These are phyloP conservation scores for Aureobasidium pullulans DNA, from an alignment of 2,329 filamentous ascomycete species.

Conservation along the genomic window DNA sequence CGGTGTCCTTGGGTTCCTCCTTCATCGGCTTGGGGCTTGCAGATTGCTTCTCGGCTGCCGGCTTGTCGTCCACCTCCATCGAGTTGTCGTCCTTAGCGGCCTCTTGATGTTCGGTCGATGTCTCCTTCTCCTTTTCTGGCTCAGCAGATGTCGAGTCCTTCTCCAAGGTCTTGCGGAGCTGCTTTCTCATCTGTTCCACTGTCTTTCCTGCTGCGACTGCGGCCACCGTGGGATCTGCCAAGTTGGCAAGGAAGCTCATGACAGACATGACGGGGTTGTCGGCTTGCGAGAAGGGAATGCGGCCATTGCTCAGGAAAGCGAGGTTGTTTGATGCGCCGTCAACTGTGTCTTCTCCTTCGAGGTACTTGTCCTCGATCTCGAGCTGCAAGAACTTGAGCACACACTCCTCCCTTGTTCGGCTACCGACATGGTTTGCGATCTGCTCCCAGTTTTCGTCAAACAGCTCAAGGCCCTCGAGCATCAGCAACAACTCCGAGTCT, in stretches of 20 bases:
- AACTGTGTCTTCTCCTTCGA: constrained; percentile 61
- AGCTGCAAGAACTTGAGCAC: constrained; percentile 93
- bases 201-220: constrained; percentile 85
- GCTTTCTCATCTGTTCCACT: constrained; percentile 75
- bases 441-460: constrained; percentile 95
- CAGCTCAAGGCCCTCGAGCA: constrained; percentile 84
- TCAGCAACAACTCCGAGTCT: constrained; percentile 78
- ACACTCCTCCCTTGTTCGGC: constrained; percentile 88
- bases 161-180: constrained; percentile 71
- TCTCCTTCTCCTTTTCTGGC: constrained; percentile 44
- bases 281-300: constrained; percentile 81
- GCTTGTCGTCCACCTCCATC: constrained; percentile 56
- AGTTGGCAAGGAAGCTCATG: constrained; percentile 83
- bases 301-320: constrained; percentile 61
- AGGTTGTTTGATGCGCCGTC: constrained; percentile 55
- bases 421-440: constrained; percentile 86
- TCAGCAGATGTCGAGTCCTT: constrained; percentile 44
- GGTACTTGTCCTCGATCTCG: constrained; percentile 95
- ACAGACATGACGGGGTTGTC: constrained; percentile 98
- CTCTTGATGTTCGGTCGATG: constrained; percentile 30
- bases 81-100: constrained; percentile 51
- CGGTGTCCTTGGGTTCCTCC: constrained; percentile 36
- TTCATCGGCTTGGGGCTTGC: constrained; percentile 33
- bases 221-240: constrained; percentile 83
- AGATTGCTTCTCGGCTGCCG: constrained; percentile 25